Evolutionary conservation across 2,329 filamentous ascomycete species (phyloP).

Genomic region (Ascochyta rabiei): DNA sequence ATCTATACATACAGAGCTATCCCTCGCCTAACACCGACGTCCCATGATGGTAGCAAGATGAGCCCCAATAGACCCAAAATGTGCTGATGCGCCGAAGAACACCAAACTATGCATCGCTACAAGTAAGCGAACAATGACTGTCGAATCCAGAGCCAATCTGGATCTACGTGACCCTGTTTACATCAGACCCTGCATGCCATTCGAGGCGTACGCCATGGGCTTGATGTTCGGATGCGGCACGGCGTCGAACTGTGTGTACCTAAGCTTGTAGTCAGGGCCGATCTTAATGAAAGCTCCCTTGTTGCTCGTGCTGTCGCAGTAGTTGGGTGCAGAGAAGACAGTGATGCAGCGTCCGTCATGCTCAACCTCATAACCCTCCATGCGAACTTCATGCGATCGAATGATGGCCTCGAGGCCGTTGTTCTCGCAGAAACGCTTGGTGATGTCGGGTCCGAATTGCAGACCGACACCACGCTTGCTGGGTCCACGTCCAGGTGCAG

Average conservation of each 20-base stretch:
- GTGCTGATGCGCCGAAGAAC: constrained; percentile 46
- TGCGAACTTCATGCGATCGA: constrained; percentile 94
- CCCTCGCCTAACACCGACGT: constrained; percentile 5
- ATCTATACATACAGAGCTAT: constrained; percentile 14
- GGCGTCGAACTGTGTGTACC: constrained; percentile 92
- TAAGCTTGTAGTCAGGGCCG: constrained; percentile 85
- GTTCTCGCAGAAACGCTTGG: constrained; percentile 93
- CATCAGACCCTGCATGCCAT: constrained; percentile 78
- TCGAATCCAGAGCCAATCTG: constrained; percentile 8
- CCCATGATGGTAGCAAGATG: constrained; percentile 12
- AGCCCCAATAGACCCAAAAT: constrained; percentile 25
- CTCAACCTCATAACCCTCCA: constrained; percentile 99
- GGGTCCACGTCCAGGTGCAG: constrained; percentile 81
- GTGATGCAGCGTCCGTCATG: constrained; percentile 96
- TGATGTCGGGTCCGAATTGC: constrained; percentile 96
- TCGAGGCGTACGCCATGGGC: constrained; percentile 90
- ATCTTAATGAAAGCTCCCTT: constrained; percentile 99
- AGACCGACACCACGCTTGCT: constrained; percentile 96
- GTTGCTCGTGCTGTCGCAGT: constrained; percentile 98
- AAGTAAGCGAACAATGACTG: constrained; percentile 26
- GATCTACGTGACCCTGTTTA: constrained; percentile 43
- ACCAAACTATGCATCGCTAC: constrained; percentile 46
- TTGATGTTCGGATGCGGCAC: constrained; percentile 95
- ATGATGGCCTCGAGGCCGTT: constrained; percentile 96
- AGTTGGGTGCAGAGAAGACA: constrained; percentile 97